Percentiles rank a stretch among this genome's conserved stretches.
Evolutionary conservation across 345 rosid species (phyloP).

Genomic region (Eucalyptus regnans): DNA sequence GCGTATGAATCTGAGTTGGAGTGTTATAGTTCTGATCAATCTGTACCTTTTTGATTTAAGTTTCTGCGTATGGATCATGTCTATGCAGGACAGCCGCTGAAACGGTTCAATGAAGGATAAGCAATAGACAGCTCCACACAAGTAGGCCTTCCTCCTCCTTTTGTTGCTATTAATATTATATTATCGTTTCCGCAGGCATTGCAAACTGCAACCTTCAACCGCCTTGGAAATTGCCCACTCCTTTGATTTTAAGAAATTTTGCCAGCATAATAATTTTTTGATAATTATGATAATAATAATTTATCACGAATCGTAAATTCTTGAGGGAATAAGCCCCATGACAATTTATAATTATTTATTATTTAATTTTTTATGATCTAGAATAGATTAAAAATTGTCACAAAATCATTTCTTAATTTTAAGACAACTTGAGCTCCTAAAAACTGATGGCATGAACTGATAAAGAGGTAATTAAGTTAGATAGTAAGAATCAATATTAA

Average conservation of each 20-base stretch:
- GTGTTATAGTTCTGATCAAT: neutral
- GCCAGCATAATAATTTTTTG: accelerated
- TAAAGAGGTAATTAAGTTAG: neutral
- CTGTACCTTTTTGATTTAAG: neutral
- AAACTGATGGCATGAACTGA: neutral
- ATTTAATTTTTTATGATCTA: no score
- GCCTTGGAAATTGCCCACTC: neutral
- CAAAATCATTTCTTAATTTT: no score
- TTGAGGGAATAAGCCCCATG: accelerated
- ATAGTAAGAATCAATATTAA: accelerated
- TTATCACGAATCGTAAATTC: accelerated
- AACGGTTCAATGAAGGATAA: neutral
- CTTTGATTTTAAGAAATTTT: neutral
- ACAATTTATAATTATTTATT: no score
- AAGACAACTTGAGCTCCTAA: neutral
- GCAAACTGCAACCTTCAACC: neutral
- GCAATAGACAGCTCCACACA: neutral
- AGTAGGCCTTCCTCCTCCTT: neutral
- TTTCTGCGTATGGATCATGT: neutral
- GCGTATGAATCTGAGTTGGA: neutral
- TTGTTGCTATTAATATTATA: neutral
- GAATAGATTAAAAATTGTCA: no score
- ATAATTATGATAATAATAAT: no score
- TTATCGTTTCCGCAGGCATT: neutral
- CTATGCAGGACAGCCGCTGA: neutral